A percentile compares a stretch with the other conserved stretches of the same genome.
Conservation (phyloP, 2,329 filamentous ascomycete species). For the Aspergillus sp. region DNA sequence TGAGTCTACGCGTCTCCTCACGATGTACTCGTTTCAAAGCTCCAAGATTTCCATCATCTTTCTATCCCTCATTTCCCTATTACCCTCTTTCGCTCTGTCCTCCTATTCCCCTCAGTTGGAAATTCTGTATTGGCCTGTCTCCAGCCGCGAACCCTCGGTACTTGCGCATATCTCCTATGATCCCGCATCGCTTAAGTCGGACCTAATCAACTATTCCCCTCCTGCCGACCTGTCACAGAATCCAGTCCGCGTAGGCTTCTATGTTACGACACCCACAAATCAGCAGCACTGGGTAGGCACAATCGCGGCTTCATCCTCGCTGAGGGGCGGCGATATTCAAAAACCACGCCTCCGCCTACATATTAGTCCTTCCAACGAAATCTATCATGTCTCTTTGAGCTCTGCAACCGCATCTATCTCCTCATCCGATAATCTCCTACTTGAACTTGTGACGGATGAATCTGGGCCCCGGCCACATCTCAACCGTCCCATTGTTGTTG, state of each 20-base stretch:
- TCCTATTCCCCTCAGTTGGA: slow-evolving; percentile 26
- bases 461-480: slow-evolving; percentile 39
- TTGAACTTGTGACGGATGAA: slow-evolving; percentile 35
- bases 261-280: slow-evolving; percentile 35
- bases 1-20: neutral
- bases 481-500: slow-evolving; percentile 40
- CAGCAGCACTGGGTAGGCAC: slow-evolving; percentile 42
- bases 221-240: slow-evolving; percentile 40
- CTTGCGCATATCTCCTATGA: slow-evolving; percentile 46
- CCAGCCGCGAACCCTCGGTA: slow-evolving; percentile 31
- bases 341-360: slow-evolving; percentile 41
- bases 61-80: slow-evolving; percentile 16
- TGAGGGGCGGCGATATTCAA: slow-evolving; percentile 22
- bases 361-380: slow-evolving; percentile 35
- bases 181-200: slow-evolving; percentile 34
- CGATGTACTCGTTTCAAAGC: slow-evolving; percentile 14
- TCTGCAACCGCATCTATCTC: slow-evolving; percentile 19
- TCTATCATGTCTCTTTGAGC: slow-evolving; percentile 41
- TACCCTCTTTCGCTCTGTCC: slow-evolving; percentile 23
- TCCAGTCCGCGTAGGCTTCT: slow-evolving; percentile 56
- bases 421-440: slow-evolving; percentile 18
- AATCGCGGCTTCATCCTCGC: slow-evolving; percentile 37
- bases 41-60: slow-evolving; percentile 13
- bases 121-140: slow-evolving; percentile 41
- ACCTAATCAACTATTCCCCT: slow-evolving; percentile 40